Evolutionary conservation across 225 moss, liverwort and hornwort species (phyloP), one percentile per base, ranked within the genome.

Genomic region (Marchantia paleacea): DNA sequence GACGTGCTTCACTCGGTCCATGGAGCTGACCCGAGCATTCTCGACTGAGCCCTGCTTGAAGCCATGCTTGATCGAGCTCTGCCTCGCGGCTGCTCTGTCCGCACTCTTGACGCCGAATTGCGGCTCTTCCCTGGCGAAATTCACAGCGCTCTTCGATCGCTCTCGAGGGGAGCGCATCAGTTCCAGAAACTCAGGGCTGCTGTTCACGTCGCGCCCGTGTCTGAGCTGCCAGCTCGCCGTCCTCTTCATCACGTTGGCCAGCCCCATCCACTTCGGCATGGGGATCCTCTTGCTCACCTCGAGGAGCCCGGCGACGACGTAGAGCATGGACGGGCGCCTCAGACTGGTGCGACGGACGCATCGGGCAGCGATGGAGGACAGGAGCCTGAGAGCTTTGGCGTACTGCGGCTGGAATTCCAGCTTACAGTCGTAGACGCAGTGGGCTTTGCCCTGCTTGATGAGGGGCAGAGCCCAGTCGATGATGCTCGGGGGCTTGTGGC

Each of bases 401-500:
- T 84, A 53, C 30, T 82, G 69, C 3, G 84, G 80, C 66, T 54
- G 77, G 14, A 83, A 63, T 19, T 73, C 22, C 55, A 89, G 52
- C 22, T 71, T 78, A 55, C 73, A 51, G 73, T 89, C 89, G 52
- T 65, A 86, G 0, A 89, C 66, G 57, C 79, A 80, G 29, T 84
- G 84, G 22, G 76, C 70, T 29, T 89, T 86, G 12, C 84, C 89
- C 52, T 86, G 80, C 70, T 84, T 86, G 80, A 89, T 85, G 52
- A 86, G 84, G 16, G 89, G 89, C 55, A 86, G 70, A 9, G 89
- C 89, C 89, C 89, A 89, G 75, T 89, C 89, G 22, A 85, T 51
- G 52, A 88, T 83, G 30, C 78, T 86, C 7, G 85, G 85, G 0
- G 85, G 85, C 77, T 85, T 86, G 73, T 72, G 86, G 0, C 85